phyloP scores from a whole-genome alignment of 305 asterid species.

The Andrographis paniculata region DNA sequence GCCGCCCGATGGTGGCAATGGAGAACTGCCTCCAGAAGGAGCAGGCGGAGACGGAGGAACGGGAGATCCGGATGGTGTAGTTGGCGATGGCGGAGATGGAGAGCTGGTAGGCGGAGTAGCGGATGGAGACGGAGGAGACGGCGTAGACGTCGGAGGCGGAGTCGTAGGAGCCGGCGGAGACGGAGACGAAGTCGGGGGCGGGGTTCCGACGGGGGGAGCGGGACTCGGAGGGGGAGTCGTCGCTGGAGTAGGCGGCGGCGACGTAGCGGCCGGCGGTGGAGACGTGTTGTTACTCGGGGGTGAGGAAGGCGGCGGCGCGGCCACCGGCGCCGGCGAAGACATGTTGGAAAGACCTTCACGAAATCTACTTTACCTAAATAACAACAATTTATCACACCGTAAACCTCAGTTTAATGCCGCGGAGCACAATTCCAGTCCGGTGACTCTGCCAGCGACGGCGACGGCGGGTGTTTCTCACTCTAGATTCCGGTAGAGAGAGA shows the following conservation, averaged over 20 bases:
- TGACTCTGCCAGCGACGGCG: no score
- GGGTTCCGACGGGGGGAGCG: conserved; percentile 20
- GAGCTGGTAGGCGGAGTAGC: conserved; percentile 30
- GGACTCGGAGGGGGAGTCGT: conserved; percentile 37
- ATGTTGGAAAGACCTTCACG: no score
- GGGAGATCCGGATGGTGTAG: conserved; percentile 25
- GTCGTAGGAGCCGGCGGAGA: conserved; percentile 26
- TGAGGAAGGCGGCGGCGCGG: conserved; percentile 37
- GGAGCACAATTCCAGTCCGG: no score
- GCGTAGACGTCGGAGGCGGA: conserved; percentile 38
- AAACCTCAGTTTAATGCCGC: no score
- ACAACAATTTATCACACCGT: no score
- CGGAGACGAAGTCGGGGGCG: conserved; percentile 28
- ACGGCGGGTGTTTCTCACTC: no score
- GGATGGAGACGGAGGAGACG: conserved; percentile 32
- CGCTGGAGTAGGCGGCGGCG: conserved; percentile 25
- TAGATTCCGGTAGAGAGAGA: no score
- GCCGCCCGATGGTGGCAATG: conserved; percentile 15
- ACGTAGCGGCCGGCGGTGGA: conserved; percentile 41
- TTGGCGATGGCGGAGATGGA: conserved; percentile 31
- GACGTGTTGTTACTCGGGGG: conserved; percentile 42
- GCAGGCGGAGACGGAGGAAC: conserved; percentile 19
- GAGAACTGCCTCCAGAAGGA: conserved; percentile 12
- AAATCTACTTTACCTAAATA: no score
- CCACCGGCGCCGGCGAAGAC: no score